These are phyloP conservation scores for Chlamydomonas eustigma DNA, from an alignment of 139 green algal genomes.

Conservation along the genomic window DNA sequence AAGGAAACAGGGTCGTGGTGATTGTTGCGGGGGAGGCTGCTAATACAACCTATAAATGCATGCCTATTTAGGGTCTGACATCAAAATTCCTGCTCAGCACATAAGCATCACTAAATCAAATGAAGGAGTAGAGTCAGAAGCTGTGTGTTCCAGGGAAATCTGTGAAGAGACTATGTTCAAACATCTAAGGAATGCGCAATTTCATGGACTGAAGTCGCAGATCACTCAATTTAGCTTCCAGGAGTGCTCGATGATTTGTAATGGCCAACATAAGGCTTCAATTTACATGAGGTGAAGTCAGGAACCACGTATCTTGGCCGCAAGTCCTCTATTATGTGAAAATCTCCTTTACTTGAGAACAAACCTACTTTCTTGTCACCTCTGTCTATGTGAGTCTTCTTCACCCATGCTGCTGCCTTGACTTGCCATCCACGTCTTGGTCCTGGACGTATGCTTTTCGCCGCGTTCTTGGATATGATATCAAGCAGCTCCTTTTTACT, in stretches of 20 bases:
- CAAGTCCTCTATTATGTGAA: conserved; percentile 20
- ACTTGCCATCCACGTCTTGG: conserved; percentile 30
- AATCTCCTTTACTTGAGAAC: conserved; percentile 5
- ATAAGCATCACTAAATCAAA: too few species aligned
- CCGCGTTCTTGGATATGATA: neutral
- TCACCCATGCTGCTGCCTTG: conserved; percentile 30
- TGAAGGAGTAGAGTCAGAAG: too few species aligned
- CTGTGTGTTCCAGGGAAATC: too few species aligned
- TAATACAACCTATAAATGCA: too few species aligned
- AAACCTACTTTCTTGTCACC: conserved; percentile 18
- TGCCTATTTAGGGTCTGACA: too few species aligned
- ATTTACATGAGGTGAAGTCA: conserved; percentile 14
- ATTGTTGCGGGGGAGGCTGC: too few species aligned
- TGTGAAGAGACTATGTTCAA: too few species aligned
- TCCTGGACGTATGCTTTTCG: neutral
- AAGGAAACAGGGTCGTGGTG: too few species aligned
- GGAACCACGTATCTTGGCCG: conserved; percentile 32
- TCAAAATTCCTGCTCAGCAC: too few species aligned
- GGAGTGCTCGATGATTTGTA: neutral
- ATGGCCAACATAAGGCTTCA: conserved; percentile 23
- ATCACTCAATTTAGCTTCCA: too few species aligned
- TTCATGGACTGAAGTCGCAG: too few species aligned
- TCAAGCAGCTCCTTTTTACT: neutral
- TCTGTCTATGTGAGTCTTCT: conserved; percentile 34
- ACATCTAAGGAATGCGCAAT: too few species aligned